Base-by-base conservation (phyloP, 2,329 filamentous ascomycete species). In the Trichoderma sp. region DNA sequence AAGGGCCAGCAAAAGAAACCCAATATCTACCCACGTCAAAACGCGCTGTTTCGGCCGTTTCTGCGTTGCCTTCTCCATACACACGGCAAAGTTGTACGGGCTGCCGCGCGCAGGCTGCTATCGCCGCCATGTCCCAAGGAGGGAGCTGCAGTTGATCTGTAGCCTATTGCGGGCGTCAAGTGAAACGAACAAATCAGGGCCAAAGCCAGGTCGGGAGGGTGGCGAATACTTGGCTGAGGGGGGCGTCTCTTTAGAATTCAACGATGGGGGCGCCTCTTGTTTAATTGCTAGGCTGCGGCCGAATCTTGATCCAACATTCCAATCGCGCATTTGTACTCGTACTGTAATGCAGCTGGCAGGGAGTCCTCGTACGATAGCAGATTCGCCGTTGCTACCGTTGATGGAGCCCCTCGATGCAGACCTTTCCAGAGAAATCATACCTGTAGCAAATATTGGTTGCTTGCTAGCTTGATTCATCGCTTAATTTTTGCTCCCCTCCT, bases 121-220 rank as follows among this genome's bases (percentile, higher is more conserved):
- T 58, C 50, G 50, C 64, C 34, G 64, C 66, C 57, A 50, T 50
- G 23, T 50, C 26, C 39, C n/a, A 36, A 30, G 13, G 26, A 69
- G 36, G 39, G 43, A 32, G 28, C 30, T 55, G 11, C 13, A 36
- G 28, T 61, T 61, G 39, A 62, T 47, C n/a, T 34, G 36, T n/a
- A 30, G 39, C 30, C 57, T 15, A 53, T 61, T 69, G 66, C 66
- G 66, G 57, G 66, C 66, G 66, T 69, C 66, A 36, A 69, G 39
- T 53, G 66, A 69, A 69, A 61, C 57, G 39, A 39, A 69, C 66
- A 69, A 67, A 69, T 62, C 39, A 36, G 39, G 57, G 6, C 23
- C 26, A 12, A 50, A 62, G 39, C 13, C 26, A 26, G 15, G 8
- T 13, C 28, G 32, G 15, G 26, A 61, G 15, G 34, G 34, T 58